A percentile compares a stretch with the other conserved stretches of the same genome.
Conservation (phyloP, 805 yeast species). For the Ogataea sp. region DNA sequence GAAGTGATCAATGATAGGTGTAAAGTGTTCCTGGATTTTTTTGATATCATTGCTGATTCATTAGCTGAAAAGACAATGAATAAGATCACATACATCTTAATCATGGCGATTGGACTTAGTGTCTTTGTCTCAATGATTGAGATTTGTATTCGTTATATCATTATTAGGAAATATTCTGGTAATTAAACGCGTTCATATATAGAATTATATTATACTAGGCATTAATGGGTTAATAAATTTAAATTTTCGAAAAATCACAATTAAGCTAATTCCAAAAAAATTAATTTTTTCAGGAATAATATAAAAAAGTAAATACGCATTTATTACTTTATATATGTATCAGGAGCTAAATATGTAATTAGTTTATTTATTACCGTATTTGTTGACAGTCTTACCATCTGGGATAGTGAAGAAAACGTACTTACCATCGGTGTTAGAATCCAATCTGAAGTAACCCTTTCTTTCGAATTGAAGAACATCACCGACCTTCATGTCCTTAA, state of each 20-base stretch:
- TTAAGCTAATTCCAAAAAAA: too few relatives aligned
- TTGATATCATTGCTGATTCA: slow-evolving; percentile 88
- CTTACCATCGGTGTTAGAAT: slow-evolving; percentile 49
- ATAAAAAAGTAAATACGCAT: neutral
- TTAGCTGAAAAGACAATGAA: slow-evolving; percentile 91
- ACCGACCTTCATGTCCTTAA: slow-evolving; percentile 69
- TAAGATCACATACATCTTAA: slow-evolving; percentile 84
- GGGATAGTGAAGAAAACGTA: slow-evolving; percentile 89
- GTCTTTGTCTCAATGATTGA: slow-evolving; percentile 71
- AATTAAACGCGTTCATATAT: neutral
- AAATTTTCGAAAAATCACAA: too few relatives aligned
- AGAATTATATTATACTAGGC: too few relatives aligned
- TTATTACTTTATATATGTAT: too few relatives aligned
- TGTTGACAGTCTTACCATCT: slow-evolving; percentile 81
- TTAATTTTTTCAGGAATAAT: too few relatives aligned
- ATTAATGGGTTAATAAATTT: too few relatives aligned
- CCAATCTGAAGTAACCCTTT: slow-evolving; percentile 91
- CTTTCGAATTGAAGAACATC: slow-evolving; percentile 93
- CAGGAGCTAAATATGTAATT: too few relatives aligned
- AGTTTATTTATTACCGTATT: slow-evolving; percentile 55
- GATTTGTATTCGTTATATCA: slow-evolving; percentile 49
- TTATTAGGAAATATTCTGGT: slow-evolving; percentile 25
- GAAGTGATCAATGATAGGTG: slow-evolving; percentile 91
- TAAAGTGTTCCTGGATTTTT: slow-evolving; percentile 86
- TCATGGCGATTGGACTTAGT: slow-evolving; percentile 71